Evolutionary conservation across 257 asterid species (phyloP), one percentile per base, ranked within the genome.

Genomic region (Voacanga thouarsii): DNA sequence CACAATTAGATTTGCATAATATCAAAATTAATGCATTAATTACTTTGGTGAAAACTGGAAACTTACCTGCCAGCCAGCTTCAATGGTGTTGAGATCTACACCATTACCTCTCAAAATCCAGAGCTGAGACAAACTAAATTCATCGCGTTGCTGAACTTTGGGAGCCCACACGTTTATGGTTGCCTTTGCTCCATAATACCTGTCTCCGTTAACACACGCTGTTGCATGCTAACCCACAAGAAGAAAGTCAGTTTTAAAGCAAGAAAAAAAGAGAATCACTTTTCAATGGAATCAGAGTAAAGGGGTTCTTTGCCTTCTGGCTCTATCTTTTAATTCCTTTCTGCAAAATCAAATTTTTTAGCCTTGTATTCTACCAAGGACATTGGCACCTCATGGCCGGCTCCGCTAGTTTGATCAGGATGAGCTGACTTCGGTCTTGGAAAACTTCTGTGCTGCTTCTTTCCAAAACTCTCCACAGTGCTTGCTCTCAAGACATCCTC

Each of bases 211-310:
- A 67, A 72, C 79, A 49, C 16, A 53, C 21, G 68, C 82, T 51
- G 88, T 85, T 81, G 97, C 98, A 85, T 88, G 94, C 98, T 94
- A 81, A 43, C 55, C 66, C 44, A 67, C 11, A 61, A 75, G 37
- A 51, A 73, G 77, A 77, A 75, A 79, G 81, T 69, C 76, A 79
- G 73, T 78, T 59, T 50, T 61, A 79, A 57, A 37, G n/a, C 37
- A 41, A 75, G 47, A 23, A 55, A 26, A 78, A 14, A 5, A 3
- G 3, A 51, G 24, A 26, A 76, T 15, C 12, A 30, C 14, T 5
- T 5, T 1, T 59, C 43, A 47, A 47, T 43, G 23, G 4, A 26
- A 33, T 63, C 47, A 23, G 21, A 24, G 5, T n/a, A 19, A 43
- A 47, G 45, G 16, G 33, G 11, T 28, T 14, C 7, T 61, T 26